Base-by-base conservation (phyloP, 306 rosid genomes). In the Inga leiocalycina region DNA sequence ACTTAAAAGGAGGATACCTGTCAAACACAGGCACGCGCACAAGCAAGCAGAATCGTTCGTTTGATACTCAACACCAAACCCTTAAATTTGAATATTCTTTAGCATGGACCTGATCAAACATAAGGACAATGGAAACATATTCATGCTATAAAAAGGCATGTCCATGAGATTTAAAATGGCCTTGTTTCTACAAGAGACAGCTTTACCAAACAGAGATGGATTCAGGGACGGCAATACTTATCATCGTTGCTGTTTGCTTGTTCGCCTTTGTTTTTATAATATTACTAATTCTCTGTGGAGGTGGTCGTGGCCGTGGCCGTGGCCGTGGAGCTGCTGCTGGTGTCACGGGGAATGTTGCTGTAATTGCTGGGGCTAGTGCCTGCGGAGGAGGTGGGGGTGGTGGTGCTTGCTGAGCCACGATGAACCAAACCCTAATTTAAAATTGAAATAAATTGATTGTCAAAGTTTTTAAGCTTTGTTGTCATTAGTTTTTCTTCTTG, bases 181-280 rank as follows among this genome's bases (percentile, higher is more conserved):
- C 6, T 37, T 37, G 39, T 4, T 11, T 24, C 3, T 24, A 37
- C 39, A 37, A 37, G 39, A 37, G 41, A 45, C 41, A 44, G 74
- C 8, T 30, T 69, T 43, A 11, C 35, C 32, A 20, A 17, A 12
- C 1, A 48, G 59, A 82, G 37, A 82, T 86, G 89, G 67, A 79
- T 19, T 82, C 12, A 12, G 45, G 8, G 8, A 13, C 15, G 8
- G 78, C 52, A 24, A 79, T 68, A 82, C 0, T 75, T 71, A 79
- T 86, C 79, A 71, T 82, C 1, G 45, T 32, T 68, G 67, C 20
- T 68, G 82, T 79, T 7, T 68, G 72, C 48, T 0, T 82, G 0
- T 15, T 79, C 7, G 14, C 37, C 41, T 41, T 79, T 45, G 6
- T 0, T 45, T 45, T 45, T 8, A 56, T 7, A 27, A 27, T 27